These are phyloP conservation scores for Ramalina intermedia DNA, from an alignment of 495 filamentous ascomycete genomes.

Conservation along the genomic window DNA sequence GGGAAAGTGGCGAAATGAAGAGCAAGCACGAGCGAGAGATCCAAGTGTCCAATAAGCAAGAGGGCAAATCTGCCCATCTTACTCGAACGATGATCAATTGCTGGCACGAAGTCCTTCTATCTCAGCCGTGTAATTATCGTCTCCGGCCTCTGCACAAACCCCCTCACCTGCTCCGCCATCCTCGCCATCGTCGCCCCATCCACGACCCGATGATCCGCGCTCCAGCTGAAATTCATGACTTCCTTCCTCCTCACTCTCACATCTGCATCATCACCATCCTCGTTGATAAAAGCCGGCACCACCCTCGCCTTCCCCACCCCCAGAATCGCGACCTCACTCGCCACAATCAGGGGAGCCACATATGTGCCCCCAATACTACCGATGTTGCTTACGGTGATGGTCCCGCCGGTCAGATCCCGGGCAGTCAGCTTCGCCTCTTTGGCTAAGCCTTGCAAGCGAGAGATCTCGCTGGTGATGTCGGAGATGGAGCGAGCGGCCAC, in stretches of 20 bases:
- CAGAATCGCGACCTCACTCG: constrained; percentile 76
- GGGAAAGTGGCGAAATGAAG: too few relatives aligned
- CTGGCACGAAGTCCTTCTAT: constrained; percentile 13
- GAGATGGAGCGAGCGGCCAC: constrained; percentile 59
- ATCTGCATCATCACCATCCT: constrained; percentile 26
- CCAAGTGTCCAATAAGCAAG: too few relatives aligned
- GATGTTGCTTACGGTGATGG: constrained; percentile 92
- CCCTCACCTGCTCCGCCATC: constrained; percentile 64
- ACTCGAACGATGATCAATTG: too few relatives aligned
- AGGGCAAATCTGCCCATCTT: too few relatives aligned
- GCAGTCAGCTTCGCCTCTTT: constrained; percentile 57
- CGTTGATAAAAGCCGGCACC: constrained; percentile 47
- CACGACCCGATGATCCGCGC: constrained; percentile 86
- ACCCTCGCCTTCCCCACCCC: constrained; percentile 69
- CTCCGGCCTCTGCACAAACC: constrained; percentile 69
- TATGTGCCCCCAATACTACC: constrained; percentile 94
- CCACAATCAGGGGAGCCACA: constrained; percentile 77
- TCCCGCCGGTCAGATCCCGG: constrained; percentile 69
- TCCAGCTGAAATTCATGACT: constrained; percentile 84
- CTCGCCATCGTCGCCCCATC: constrained; percentile 90
- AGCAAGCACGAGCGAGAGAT: too few relatives aligned
- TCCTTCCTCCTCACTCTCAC: constrained; percentile 42
- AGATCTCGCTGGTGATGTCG: constrained; percentile 62
- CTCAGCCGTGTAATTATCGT: constrained; percentile 52
- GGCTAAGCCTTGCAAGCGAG: constrained; percentile 56